These are phyloP conservation scores for Phylloporus sp. DNA, from an alignment of 768 basidiomycete genomes.

Conservation along the genomic window DNA sequence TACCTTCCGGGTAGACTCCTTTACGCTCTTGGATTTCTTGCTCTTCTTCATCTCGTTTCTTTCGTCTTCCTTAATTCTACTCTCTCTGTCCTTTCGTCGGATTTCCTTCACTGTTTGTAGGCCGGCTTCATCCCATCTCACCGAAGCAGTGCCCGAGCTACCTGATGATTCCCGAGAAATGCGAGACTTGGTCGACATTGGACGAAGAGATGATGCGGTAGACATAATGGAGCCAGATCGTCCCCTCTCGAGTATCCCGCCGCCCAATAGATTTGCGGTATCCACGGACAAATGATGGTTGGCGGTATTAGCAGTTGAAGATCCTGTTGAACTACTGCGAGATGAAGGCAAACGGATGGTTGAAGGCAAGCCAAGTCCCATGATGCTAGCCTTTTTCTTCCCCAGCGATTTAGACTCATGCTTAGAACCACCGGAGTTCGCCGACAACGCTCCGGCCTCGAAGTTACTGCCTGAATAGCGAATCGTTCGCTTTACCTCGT, in stretches of 20 bases:
- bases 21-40: conserved; percentile 27
- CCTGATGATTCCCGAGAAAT: conserved; percentile 37
- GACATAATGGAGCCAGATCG: conserved; percentile 41
- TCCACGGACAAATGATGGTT: conserved; percentile 29
- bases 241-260: conserved; percentile 30
- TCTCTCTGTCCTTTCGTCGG: conserved; percentile 37
- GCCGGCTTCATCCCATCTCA: conserved; percentile 51
- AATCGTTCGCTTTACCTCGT: conserved; percentile 31
- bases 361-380: conserved; percentile 61
- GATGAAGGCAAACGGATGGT: conserved; percentile 43
- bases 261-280: conserved; percentile 28
- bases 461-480: conserved; percentile 62
- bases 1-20: conserved; percentile 39
- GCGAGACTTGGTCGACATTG: conserved; percentile 40
- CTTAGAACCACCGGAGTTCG: conserved; percentile 29
- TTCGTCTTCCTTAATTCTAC: conserved; percentile 32
- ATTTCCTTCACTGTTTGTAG: conserved; percentile 47
- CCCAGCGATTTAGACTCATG: conserved; percentile 35
- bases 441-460: conserved; percentile 57
- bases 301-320: conserved; percentile 23
- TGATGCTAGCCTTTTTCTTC: conserved; percentile 58
- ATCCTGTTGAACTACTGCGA: conserved; percentile 35
- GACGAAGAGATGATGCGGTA: conserved; percentile 44
- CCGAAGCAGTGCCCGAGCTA: conserved; percentile 42
- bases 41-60: conserved; percentile 31